Conservation (phyloP, 1,284 basidiomycete genomes). For the Sanghuangporus sanghuang region DNA sequence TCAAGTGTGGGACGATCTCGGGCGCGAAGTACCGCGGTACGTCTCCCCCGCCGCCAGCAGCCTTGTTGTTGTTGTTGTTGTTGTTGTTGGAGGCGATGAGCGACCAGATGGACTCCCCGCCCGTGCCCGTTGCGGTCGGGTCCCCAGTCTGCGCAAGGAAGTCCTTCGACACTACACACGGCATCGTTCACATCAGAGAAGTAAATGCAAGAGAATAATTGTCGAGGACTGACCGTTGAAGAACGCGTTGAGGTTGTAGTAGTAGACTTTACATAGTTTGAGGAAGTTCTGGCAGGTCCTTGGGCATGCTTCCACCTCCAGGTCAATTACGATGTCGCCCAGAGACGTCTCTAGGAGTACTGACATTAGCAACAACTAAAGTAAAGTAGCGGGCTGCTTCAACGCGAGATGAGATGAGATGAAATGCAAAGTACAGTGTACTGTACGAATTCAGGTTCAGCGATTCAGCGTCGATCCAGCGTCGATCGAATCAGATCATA, state of each 20-base stretch:
- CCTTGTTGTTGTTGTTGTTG: conserved; percentile 25
- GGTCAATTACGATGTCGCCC: conserved; percentile 93
- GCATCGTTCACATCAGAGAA: conserved; percentile 11
- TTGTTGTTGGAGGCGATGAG: conserved; percentile 60
- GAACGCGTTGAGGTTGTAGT: conserved; percentile 94
- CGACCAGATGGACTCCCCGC: conserved; percentile 84
- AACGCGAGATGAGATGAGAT: no score
- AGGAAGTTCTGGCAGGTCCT: conserved; percentile 92
- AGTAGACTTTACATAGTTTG: conserved; percentile 95
- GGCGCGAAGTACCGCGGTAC: conserved; percentile 78
- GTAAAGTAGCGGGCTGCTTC: no score
- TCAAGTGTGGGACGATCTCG: conserved; percentile 75
- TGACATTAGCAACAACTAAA: no score
- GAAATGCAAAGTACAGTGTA: no score
- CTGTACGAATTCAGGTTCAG: no score
- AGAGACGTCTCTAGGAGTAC: conserved; percentile 94
- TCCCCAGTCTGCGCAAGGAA: conserved; percentile 95
- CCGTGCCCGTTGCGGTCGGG: conserved; percentile 90
- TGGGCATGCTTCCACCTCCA: conserved; percentile 89
- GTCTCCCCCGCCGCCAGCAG: conserved; percentile 9
- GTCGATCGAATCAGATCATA: no score
- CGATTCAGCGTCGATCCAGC: no score
- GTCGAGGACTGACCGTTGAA: conserved; percentile 74
- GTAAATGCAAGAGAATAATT: not conserved
- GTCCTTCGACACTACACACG: conserved; percentile 79